These are phyloP conservation scores for Rhynchospora breviuscula DNA, from an alignment of 176 grass and related monocot species.

Conservation along the genomic window DNA sequence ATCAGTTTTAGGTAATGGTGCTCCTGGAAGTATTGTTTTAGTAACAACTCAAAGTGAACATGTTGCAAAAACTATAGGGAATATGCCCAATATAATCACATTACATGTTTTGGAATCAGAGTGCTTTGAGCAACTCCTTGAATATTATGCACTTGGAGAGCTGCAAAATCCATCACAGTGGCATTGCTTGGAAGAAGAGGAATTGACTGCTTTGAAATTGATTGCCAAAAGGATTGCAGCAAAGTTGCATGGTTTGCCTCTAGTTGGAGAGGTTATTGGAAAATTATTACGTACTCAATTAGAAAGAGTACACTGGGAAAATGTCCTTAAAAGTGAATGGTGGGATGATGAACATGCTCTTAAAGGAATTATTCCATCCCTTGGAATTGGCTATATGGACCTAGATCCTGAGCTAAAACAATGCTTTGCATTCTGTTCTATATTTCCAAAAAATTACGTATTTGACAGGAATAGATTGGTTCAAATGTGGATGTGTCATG, in stretches of 20 bases:
- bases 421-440: conserved; percentile 33
- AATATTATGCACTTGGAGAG: too few species aligned
- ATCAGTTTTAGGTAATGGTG: too few species aligned
- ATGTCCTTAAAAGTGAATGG: conserved; percentile 32
- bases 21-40: too few species aligned
- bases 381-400: conserved; percentile 25
- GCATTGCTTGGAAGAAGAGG: not conserved
- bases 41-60: too few species aligned
- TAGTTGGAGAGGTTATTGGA: conserved; percentile 29
- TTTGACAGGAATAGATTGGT: conserved; percentile 37
- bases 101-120: too few species aligned
- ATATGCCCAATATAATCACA: too few species aligned
- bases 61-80: too few species aligned
- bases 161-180: not conserved
- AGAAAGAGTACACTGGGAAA: conserved; percentile 17
- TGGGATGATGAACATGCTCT: conserved; percentile 24
- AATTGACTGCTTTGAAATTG: not conserved
- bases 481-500: conserved; percentile 49
- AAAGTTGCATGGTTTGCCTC: conserved; percentile 29
- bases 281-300: conserved; percentile 7
- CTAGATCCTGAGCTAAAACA: conserved; percentile 33
- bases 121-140: too few species aligned
- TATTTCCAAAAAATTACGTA: conserved; percentile 33
- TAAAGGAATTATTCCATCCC: conserved; percentile 18
- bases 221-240: conserved; percentile 22